These are phyloP conservation scores for Ogataea salicorniae DNA, from an alignment of 805 yeast species.

Conservation along the genomic window DNA sequence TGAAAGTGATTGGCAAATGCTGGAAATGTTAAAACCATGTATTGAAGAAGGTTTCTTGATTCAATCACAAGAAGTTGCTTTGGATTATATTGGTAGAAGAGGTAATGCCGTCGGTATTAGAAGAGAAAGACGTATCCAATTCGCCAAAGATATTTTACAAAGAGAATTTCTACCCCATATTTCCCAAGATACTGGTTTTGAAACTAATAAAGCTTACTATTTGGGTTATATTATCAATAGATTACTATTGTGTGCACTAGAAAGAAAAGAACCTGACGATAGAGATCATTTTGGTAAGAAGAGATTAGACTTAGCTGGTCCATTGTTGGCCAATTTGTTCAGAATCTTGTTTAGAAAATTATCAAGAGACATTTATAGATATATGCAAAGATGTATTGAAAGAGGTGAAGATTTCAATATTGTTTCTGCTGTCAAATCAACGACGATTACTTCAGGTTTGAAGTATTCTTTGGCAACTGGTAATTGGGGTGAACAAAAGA, in stretches of 20 bases:
- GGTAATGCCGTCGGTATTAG: conserved; percentile 94
- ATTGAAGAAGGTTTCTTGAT: conserved; percentile 98
- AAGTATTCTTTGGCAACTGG: conserved; percentile 98
- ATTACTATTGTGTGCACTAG: conserved; percentile 89
- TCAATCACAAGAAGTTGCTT: conserved; percentile 96
- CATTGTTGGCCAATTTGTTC: conserved; percentile 91
- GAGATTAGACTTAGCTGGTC: conserved; percentile 98
- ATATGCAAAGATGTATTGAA: conserved; percentile 98
- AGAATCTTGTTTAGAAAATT: conserved; percentile 89
- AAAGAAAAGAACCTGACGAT: conserved; percentile 97
- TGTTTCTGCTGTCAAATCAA: conserved; percentile 94
- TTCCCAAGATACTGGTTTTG: conserved; percentile 95
- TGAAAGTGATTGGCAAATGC: conserved; percentile 98
- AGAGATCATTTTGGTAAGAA: conserved; percentile 99
- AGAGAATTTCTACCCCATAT: conserved; percentile 96
- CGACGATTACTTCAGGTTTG: conserved; percentile 95
- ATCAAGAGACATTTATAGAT: conserved; percentile 94
- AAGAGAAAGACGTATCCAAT: conserved; percentile 96
- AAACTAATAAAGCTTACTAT: conserved; percentile 94
- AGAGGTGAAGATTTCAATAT: conserved; percentile 95
- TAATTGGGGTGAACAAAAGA: conserved; percentile 99
- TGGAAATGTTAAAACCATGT: conserved; percentile 98
- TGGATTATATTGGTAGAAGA: conserved; percentile 97
- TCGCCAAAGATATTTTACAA: conserved; percentile 93
- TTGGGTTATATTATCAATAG: conserved; percentile 97